These are phyloP conservation scores for Tuber calosporum DNA, from an alignment of 495 filamentous ascomycete genomes.

Conservation along the genomic window DNA sequence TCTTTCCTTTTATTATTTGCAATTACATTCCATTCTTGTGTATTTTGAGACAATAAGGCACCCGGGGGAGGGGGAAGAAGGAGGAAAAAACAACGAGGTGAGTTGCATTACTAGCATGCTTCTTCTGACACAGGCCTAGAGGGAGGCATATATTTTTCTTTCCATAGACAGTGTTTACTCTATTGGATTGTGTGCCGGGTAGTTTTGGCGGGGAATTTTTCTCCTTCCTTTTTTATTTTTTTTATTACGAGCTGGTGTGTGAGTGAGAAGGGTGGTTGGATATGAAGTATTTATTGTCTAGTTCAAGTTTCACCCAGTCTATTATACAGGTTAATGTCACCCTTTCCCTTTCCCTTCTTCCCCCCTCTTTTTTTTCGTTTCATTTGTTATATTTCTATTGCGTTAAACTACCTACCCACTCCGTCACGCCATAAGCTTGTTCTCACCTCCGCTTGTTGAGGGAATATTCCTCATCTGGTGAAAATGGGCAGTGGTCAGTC, in stretches of 20 bases:
- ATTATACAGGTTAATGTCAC: background rate
- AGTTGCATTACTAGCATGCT: slow-evolving; percentile 17
- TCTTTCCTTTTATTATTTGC: background rate
- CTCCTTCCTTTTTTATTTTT: background rate
- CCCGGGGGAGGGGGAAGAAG: background rate
- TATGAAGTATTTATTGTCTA: background rate
- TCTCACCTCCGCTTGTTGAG: background rate
- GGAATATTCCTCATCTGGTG: slow-evolving; percentile 4
- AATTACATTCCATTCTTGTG: slow-evolving; percentile 9
- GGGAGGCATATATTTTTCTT: slow-evolving; percentile 15
- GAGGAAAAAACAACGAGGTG: background rate
- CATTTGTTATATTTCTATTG: background rate
- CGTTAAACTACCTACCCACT: background rate
- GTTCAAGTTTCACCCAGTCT: background rate
- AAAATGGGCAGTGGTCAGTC: background rate
- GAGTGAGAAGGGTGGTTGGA: background rate
- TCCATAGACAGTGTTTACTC: slow-evolving; percentile 7
- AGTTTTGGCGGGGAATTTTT: background rate
- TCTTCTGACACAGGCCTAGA: background rate
- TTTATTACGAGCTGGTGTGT: background rate
- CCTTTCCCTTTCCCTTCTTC: background rate
- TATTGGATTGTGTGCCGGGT: background rate
- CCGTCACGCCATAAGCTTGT: background rate
- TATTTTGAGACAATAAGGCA: slow-evolving; percentile 6
- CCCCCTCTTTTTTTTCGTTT: background rate